Evolutionary conservation across 73 alveolate species (phyloP).

Genomic region (Stentor roeselii): DNA sequence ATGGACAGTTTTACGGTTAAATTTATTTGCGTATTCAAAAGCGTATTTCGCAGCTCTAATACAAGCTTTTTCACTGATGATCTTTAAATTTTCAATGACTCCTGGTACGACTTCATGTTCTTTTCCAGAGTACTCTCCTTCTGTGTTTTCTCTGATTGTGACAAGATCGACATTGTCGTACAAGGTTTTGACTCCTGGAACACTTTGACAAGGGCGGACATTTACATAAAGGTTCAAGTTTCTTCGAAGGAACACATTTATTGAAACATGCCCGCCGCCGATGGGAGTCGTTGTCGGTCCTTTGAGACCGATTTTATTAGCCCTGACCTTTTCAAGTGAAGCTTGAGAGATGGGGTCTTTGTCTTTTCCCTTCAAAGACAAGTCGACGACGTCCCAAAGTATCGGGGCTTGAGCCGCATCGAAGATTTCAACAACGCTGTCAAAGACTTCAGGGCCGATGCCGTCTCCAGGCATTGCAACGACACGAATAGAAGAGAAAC

Average conservation of each 20-base stretch:
- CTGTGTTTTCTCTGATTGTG: constrained; percentile 81
- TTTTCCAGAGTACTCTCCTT: constrained; percentile 76
- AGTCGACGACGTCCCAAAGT: constrained; percentile 59
- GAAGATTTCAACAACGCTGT: constrained; percentile 57
- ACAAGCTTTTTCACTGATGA: constrained; percentile 65
- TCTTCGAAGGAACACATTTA: constrained; percentile 69
- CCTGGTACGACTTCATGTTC: constrained; percentile 85
- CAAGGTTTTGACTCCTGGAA: constrained; percentile 59
- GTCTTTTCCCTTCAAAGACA: constrained; percentile 40
- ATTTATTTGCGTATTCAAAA: constrained; percentile 61
- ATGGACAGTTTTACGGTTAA: constrained; percentile 54
- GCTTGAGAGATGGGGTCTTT: constrained; percentile 62
- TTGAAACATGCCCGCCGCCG: constrained; percentile 72
- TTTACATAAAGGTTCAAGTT: constrained; percentile 68
- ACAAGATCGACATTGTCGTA: constrained; percentile 66
- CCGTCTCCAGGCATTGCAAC: constrained; percentile 75
- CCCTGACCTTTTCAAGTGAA: constrained; percentile 44
- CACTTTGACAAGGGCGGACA: constrained; percentile 72
- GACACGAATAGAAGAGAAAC: constrained; percentile 32
- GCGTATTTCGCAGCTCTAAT: constrained; percentile 64
- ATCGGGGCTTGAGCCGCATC: constrained; percentile 75
- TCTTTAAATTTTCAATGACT: constrained; percentile 65
- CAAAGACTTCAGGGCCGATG: constrained; percentile 75
- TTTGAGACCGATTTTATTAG: constrained; percentile 56
- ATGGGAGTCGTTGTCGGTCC: constrained; percentile 79